Evolutionary conservation across 768 basidiomycete genomes (phyloP), one percentile per base, ranked within the genome.

Genomic region (Tubosaeta sp.): DNA sequence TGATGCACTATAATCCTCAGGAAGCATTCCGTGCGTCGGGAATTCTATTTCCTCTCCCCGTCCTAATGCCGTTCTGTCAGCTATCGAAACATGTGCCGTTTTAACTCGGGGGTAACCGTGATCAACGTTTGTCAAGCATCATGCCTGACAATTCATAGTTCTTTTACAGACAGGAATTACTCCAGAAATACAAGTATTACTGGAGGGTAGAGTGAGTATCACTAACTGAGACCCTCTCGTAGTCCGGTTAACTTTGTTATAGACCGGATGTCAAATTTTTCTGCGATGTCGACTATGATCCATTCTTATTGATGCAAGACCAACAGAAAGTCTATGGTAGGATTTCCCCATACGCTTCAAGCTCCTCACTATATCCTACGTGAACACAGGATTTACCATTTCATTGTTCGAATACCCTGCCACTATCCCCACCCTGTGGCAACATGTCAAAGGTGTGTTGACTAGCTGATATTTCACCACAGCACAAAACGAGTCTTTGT

Each of bases 61-160:
- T 51, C 18, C 50, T 62, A 11, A 60, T 24, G 36, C 4, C n/a
- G 16, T 36, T 11, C 21, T 44, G 45, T 29, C 58, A 85, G 82
- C 18, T 95, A 96, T 63, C 83, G 94, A 35, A 93, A 95, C 59
- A 95, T 96, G 94, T 96, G 94, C 69, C 82, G 94, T 11, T 97
- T 85, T 71, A 92, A 94, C 70, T 93, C 90, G 42, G 92, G 90
- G 29, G 90, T 91, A 68, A 57, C 41, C 54, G 1, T 24, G 38
- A 31, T 19, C 21, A 25, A 10, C 46, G 14, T 42, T 6, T 19
- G 36, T 25, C 19, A 19, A 34, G 14, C 32, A 12, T 44, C 12
- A 12, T 44, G 16, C 45, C 47, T 60, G 7, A 52, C 45, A 4
- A 38, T 36, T 41, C 29, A 9, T 52, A 90, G 83, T 90, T 87